phyloP scores from a whole-genome alignment of 192 early-diverging fungal genomes.

The Rhizophagus sp. region DNA sequence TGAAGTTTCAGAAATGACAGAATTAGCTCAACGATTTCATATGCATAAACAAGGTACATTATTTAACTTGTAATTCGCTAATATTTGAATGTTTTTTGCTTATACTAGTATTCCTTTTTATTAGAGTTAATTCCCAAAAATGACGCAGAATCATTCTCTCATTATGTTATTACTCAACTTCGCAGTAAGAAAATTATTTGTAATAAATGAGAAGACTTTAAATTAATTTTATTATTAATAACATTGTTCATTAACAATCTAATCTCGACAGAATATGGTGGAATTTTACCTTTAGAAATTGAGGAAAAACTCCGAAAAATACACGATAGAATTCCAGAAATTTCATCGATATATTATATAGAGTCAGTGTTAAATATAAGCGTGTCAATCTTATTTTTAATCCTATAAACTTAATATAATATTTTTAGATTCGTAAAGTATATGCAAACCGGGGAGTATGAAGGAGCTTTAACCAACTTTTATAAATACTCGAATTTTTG shows the following conservation, averaged over 20 bases:
- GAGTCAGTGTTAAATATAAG: constrained; percentile 3
- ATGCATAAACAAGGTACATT: constrained; percentile 25
- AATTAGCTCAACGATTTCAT: constrained; percentile 2
- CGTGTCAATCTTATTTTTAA: not conserved
- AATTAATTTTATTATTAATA: not conserved
- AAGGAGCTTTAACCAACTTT: constrained; percentile 24
- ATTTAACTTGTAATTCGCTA: not conserved
- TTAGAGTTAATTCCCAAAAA: constrained; percentile 22
- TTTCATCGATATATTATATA: constrained; percentile 29
- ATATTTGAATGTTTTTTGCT: not conserved
- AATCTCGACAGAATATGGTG: constrained; percentile 24
- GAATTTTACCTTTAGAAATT: constrained; percentile 22
- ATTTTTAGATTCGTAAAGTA: constrained; percentile 23
- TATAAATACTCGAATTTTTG: constrained; percentile 34
- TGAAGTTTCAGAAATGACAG: not conserved
- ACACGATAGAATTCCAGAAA: constrained; percentile 22
- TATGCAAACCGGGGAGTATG: constrained; percentile 29
- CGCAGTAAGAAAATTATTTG: constrained; percentile 1
- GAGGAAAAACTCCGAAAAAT: constrained; percentile 20
- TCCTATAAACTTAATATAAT: not conserved
- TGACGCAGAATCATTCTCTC: constrained; percentile 20
- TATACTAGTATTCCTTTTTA: not conserved
- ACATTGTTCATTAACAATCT: not conserved
- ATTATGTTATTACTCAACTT: constrained; percentile 25
- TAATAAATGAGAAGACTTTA: not conserved